A percentile compares a stretch with the other conserved stretches of the same genome.
phyloP scores from a whole-genome alignment of 2,329 filamentous ascomycete species.

The Xylaria sp. region DNA sequence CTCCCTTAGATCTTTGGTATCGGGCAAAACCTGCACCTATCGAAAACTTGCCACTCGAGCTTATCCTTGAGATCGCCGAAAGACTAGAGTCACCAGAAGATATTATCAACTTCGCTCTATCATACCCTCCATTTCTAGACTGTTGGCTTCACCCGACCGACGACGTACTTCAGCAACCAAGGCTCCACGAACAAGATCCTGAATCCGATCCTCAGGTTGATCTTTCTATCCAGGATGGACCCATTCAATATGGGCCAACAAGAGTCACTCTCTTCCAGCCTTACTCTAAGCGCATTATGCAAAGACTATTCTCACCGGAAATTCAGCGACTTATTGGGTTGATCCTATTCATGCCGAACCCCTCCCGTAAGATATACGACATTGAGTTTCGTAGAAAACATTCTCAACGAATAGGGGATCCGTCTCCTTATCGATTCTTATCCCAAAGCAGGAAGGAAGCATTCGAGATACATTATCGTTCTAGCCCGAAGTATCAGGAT shows the following conservation, averaged over 20 bases:
- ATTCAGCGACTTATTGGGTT: not conserved
- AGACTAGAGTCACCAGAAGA: not conserved
- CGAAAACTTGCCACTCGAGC: not conserved
- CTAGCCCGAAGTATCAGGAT: not conserved
- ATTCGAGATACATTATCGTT: conserved; percentile 4
- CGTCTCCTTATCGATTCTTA: not conserved
- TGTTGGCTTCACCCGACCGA: conserved; percentile 10
- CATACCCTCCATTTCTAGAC: not conserved
- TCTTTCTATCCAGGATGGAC: not conserved
- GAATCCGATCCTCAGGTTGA: too few species aligned
- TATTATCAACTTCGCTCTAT: not conserved
- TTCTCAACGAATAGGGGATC: not conserved
- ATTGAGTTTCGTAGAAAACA: not conserved
- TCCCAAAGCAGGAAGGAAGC: not conserved
- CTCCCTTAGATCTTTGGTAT: not conserved
- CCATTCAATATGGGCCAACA: not conserved
- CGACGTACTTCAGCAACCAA: too few species aligned
- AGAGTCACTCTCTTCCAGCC: not conserved
- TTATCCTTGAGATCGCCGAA: not conserved
- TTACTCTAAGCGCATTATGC: not conserved
- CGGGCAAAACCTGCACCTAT: not conserved
- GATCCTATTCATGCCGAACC: conserved; percentile 25
- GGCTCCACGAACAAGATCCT: too few species aligned
- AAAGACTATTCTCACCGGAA: conserved; percentile 7
- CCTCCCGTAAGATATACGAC: conserved; percentile 1